phyloP scores from a whole-genome alignment of 352 stramenopile genomes.

The Globisporangium acanthophoron region DNA sequence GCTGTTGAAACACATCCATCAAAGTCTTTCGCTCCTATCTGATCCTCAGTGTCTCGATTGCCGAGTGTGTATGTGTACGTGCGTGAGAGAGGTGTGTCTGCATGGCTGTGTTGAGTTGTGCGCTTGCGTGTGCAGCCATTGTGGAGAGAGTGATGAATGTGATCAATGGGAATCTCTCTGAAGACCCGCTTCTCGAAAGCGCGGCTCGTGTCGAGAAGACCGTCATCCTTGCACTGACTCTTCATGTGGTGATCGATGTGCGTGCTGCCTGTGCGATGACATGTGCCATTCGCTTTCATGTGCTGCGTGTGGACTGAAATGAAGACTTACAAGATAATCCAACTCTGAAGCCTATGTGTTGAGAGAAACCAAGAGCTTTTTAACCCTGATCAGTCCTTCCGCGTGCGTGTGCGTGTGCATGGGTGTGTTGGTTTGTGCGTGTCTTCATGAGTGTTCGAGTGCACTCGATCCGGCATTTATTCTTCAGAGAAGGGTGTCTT shows the following conservation, averaged over 20 bases:
- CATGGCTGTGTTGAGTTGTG: not conserved
- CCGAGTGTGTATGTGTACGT: slow-evolving; percentile 1
- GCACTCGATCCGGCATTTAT: slow-evolving; percentile 20
- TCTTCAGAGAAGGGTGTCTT: slow-evolving; percentile 27
- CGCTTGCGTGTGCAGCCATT: slow-evolving; percentile 4
- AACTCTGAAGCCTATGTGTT: slow-evolving; percentile 82
- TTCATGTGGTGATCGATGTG: slow-evolving; percentile 10
- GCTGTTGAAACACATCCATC: slow-evolving; percentile 59
- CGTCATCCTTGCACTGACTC: slow-evolving; percentile 82
- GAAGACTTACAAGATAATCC: slow-evolving; percentile 76
- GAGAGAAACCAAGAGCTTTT: slow-evolving; percentile 76
- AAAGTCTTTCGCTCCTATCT: slow-evolving; percentile 87
- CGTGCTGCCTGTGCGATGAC: too few species aligned
- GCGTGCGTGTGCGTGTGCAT: slow-evolving; percentile 4
- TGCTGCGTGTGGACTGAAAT: slow-evolving; percentile 34
- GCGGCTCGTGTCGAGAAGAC: slow-evolving; percentile 45
- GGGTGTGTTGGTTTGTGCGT: not conserved
- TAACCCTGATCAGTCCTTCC: slow-evolving; percentile 75
- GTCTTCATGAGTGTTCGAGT: not conserved
- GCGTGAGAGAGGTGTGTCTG: not conserved
- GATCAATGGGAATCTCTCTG: slow-evolving; percentile 82
- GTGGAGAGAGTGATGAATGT: slow-evolving; percentile 65
- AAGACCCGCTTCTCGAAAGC: slow-evolving; percentile 23
- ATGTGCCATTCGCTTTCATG: not conserved
- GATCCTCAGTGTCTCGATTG: slow-evolving; percentile 34